Evolutionary conservation across 2,329 filamentous ascomycete species (phyloP), one percentile per base, ranked within the genome.

Genomic region (Fusarium lateritium): DNA sequence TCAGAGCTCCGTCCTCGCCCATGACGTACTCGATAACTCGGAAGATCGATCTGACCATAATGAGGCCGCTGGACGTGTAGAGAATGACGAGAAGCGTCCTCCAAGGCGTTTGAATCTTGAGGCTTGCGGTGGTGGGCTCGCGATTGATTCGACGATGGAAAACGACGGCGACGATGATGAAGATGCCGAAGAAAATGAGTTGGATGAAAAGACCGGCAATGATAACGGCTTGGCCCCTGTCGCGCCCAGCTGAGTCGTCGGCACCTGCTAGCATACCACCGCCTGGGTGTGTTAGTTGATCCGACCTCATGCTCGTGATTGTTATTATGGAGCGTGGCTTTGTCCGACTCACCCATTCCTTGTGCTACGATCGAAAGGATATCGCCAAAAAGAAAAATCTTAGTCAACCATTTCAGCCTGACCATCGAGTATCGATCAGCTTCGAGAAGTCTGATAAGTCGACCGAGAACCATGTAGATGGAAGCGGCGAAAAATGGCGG

Each of bases 161-260:
- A 0, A 83, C 65, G 3, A 79, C 62, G 0, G 84, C 79, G 0
- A 82, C 78, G 0, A 82, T 49, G 14, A 86, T 75, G 65, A 89
- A 89, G 45, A 86, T 74, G 3, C 79, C 78, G 47, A 89, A 88
- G 54, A 85, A 81, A 14, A 85, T 36, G 6, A 89, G 79, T 66
- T 89, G 87, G 3, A 88, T 70, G 4, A 83, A 74, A 2, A 89
- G 75, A 6, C 86, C 86, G 2, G 65, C 81, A 6, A 88, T 75
- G 8, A 88, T 82, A 28, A 88, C 74, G 7, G 81, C 77, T 44
- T 84, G 75, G 22, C 82, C 84, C 0, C 69, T 66, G 2, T 69
- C 45, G 10, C 57, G 50, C 17, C 43, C 17, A 22, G 40, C 7
- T 22, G 81, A 71, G 56, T 65, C 24, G 14, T 62, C 62, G 8